Conservation (phyloP, 129 eudicot species). For the Smallanthus sonchifolius region DNA sequence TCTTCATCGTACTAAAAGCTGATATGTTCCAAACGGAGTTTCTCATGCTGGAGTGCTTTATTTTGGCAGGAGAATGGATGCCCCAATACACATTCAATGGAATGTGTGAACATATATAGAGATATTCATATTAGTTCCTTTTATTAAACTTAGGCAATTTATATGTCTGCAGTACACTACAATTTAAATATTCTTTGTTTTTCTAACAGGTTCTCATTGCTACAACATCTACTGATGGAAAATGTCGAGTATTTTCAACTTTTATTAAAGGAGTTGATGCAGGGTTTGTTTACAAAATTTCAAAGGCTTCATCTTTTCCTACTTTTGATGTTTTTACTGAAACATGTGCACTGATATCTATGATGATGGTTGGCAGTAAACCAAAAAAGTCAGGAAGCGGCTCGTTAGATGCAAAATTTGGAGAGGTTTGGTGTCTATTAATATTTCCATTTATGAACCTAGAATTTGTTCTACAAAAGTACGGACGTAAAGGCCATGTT, state of each 20-base stretch:
- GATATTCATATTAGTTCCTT: constrained; percentile 9
- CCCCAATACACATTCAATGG: not conserved
- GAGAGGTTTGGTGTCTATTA: constrained; percentile 59
- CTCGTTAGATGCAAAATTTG: constrained; percentile 75
- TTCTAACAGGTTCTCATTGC: constrained; percentile 68
- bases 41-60: not conserved
- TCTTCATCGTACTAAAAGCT: not conserved
- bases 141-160: not conserved
- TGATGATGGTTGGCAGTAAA: constrained; percentile 27
- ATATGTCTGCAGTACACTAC: not conserved
- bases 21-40: not conserved
- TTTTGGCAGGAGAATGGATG: not conserved
- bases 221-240: constrained; percentile 97
- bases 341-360: constrained; percentile 14
- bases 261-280: constrained; percentile 93
- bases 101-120: not conserved
- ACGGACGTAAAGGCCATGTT: not conserved
- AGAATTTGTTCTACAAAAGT: constrained; percentile 5
- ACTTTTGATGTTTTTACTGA: not conserved
- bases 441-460: not conserved
- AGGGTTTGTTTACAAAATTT: constrained; percentile 47
- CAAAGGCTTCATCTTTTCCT: constrained; percentile 14
- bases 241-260: constrained; percentile 88
- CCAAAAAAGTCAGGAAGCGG: constrained; percentile 62
- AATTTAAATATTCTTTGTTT: not conserved